phyloP scores from a whole-genome alignment of 768 basidiomycete species.

The Kwoniella europaea region DNA sequence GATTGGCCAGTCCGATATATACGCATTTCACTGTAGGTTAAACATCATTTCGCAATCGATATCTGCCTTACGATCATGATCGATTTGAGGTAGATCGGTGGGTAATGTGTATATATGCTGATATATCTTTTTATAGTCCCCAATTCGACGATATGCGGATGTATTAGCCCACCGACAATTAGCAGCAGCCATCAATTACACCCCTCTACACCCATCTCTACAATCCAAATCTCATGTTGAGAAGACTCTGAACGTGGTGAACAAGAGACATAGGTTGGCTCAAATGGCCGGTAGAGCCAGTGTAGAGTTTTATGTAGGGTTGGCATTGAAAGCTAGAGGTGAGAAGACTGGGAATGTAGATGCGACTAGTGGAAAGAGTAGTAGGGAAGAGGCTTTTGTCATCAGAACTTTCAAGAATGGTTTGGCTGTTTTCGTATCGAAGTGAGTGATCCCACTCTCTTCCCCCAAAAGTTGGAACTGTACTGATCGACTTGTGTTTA shows the following conservation, averaged over 20 bases:
- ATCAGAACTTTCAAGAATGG: constrained; percentile 94
- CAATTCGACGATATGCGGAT: constrained; percentile 95
- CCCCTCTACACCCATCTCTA: constrained; percentile 80
- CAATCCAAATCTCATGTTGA: constrained; percentile 90
- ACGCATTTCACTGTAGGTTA: constrained; percentile 81
- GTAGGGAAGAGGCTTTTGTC: constrained; percentile 62
- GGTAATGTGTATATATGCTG: background rate
- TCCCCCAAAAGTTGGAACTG: too few relatives aligned
- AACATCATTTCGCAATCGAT: too few relatives aligned
- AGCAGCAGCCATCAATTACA: constrained; percentile 81
- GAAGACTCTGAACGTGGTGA: constrained; percentile 80
- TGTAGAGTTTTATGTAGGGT: constrained; percentile 95
- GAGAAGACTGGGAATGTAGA: constrained; percentile 54
- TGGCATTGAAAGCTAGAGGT: constrained; percentile 73
- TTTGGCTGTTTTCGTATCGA: constrained; percentile 91
- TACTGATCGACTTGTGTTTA: background rate
- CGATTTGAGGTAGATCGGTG: background rate
- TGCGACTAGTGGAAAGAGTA: constrained; percentile 39
- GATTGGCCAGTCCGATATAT: constrained; percentile 94
- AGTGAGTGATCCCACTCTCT: constrained; percentile 65
- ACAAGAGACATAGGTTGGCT: constrained; percentile 90
- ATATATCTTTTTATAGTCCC: constrained; percentile 63
- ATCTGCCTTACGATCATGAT: background rate
- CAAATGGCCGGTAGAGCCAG: constrained; percentile 97
- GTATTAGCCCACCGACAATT: constrained; percentile 94